Evolutionary conservation across 2,329 filamentous ascomycete genomes (phyloP), one percentile per base, ranked within the genome.

Genomic region (Apiospora sp.): DNA sequence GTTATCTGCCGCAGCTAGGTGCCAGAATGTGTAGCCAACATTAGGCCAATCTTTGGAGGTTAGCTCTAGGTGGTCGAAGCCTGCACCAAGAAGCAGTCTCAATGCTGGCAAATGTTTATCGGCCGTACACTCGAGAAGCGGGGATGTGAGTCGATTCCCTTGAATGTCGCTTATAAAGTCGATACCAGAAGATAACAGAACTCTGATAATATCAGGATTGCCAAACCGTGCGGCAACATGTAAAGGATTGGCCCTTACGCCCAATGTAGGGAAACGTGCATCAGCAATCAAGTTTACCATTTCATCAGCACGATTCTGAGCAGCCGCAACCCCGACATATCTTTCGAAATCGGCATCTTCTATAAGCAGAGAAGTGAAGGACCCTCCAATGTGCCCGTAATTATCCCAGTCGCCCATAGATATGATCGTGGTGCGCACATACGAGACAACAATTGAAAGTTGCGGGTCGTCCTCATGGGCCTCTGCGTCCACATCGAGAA

Each of bases 81-180:
- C 49, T 14, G 49, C 49, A 2, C 12, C 22, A 1, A 24, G 22
- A 2, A 12, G 1, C 22, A 24, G 24, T 1, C 7, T 49, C 2
- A 24, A 49, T 12, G 48, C 6, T 10, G 48, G 48, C 48, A 49
- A 1, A 1, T 12, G 48, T 12, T 0, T 5, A 24, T 49, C 12
- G 48, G 48, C 24, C 22, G 1, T 49, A 24, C 22, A 49, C 5
- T 4, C 10, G 24, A 14, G 49, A 14, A 54, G 10, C 14, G 10
- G n/a, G 1, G 24, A 54, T 30, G 1, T 0, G 8, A 27, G n/a
- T 8, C 49, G 1, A 14, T 27, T 1, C 8, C 0, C 0, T 4
- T 54, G 0, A 0, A 27, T 3, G 49, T 54, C 0, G 24, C 49
- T 13, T 14, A 30, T 14, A 2, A 27, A 27, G n/a, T 24, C 48